phyloP scores from a whole-genome alignment of 139 green algal genomes.

The Marvania coccoides region DNA sequence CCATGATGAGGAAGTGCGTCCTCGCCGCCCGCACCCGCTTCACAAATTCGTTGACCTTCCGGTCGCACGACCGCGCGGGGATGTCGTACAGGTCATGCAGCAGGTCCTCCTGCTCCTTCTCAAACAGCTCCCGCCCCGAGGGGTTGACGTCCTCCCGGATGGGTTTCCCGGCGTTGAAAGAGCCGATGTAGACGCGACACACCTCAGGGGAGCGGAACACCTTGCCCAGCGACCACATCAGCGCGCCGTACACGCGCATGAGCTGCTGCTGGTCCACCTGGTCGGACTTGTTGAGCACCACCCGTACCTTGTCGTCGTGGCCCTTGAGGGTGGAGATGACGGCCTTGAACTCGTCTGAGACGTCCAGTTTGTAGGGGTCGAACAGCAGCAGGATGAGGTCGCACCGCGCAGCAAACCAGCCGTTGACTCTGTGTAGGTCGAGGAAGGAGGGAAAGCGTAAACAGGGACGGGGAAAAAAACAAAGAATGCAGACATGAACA shows the following conservation, averaged over 20 bases:
- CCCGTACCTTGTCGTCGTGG: conserved; percentile 92
- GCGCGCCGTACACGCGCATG: conserved; percentile 96
- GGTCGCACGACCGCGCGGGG: conserved; percentile 64
- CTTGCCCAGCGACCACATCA: conserved; percentile 98
- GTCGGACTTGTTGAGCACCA: conserved; percentile 98
- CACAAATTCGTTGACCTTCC: conserved; percentile 98
- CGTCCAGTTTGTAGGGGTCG: conserved; percentile 93
- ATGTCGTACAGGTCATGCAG: conserved; percentile 89
- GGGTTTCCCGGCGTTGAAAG: conserved; percentile 62
- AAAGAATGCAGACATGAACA: too few species aligned
- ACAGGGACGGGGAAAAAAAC: too few species aligned
- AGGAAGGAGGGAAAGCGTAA: too few species aligned
- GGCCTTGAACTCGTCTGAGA: conserved; percentile 93
- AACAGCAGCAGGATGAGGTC: conserved; percentile 98
- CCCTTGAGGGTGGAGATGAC: conserved; percentile 69
- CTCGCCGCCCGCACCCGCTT: conserved; percentile 84
- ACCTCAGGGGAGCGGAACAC: conserved; percentile 90
- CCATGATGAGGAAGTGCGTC: conserved; percentile 90
- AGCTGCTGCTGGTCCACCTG: conserved; percentile 87
- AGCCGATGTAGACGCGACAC: conserved; percentile 89
- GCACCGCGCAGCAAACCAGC: conserved; percentile 85
- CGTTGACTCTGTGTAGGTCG: too few species aligned
- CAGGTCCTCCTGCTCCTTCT: conserved; percentile 85
- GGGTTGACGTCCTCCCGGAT: conserved; percentile 68
- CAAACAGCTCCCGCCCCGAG: conserved; percentile 69